Conservation (phyloP, 805 yeast species). For the Diddensiella transvaalensis region DNA sequence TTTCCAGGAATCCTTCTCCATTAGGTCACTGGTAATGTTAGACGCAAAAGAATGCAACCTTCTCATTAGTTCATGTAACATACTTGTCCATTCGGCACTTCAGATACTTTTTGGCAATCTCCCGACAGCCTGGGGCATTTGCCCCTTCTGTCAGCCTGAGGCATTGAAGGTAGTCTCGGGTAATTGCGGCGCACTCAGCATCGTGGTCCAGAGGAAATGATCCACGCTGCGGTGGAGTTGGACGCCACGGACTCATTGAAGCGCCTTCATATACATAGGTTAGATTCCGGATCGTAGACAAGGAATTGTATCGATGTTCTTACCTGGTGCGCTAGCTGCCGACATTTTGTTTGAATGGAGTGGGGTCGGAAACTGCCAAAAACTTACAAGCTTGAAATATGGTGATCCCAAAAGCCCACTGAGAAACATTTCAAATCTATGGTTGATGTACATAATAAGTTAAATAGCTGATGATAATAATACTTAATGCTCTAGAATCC, state of each 20-base stretch:
- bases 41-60: not conserved
- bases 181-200: conserved; percentile 72
- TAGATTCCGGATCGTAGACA: not conserved
- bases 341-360: conserved; percentile 26
- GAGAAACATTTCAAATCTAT: too few species aligned
- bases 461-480: not conserved
- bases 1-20: conserved; percentile 58
- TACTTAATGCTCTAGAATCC: too few species aligned
- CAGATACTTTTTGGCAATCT: conserved; percentile 75
- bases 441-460: not conserved
- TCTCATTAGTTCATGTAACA: conserved; percentile 20
- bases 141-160: conserved; percentile 71
- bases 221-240: conserved; percentile 95
- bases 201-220: conserved; percentile 93
- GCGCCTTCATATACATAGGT: not conserved
- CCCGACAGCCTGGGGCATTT: conserved; percentile 87
- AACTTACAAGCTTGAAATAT: too few species aligned
- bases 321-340: conserved; percentile 28
- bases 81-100: conserved; percentile 83
- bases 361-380: too few species aligned
- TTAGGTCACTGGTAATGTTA: conserved; percentile 38
- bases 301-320: not conserved
- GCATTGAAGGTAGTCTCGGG: conserved; percentile 75
- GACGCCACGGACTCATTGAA: conserved; percentile 33
- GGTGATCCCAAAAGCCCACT: too few species aligned